Percentiles rank a stretch among this genome's conserved stretches.
phyloP scores from a whole-genome alignment of 2,329 filamentous ascomycete species.

The Colletotrichum tamarilloi region DNA sequence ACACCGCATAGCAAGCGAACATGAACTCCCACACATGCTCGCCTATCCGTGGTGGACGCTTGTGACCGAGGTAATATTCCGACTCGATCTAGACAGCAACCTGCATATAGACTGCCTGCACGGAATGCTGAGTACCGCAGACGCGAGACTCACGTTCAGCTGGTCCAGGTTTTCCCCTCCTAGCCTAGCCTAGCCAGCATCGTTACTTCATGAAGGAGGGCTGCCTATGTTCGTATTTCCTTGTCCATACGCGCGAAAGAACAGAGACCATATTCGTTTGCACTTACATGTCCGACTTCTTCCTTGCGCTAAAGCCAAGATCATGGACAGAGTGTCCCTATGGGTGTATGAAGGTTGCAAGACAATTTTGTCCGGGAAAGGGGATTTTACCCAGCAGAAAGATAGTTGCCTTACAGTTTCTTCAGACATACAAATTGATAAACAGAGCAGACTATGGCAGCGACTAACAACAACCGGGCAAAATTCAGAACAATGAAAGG shows the following conservation, averaged over 20 bases:
- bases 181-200: neutral
- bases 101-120: neutral
- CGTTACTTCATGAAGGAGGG: neutral
- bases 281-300: neutral
- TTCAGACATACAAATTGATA: neutral
- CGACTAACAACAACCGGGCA: neutral
- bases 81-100: neutral
- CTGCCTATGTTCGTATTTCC: neutral
- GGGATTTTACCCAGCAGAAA: neutral
- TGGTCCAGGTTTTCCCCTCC: neutral
- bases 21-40: neutral
- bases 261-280: neutral
- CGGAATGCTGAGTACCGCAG: neutral
- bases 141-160: neutral
- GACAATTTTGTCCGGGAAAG: neutral
- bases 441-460: neutral
- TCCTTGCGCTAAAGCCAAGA: neutral
- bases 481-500: neutral
- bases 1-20: conserved; percentile 1
- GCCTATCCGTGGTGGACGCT: neutral
- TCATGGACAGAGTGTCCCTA: neutral
- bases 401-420: neutral
- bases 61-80: neutral
- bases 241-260: neutral
- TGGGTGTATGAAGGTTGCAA: neutral